Evolutionary conservation across 345 rosid species (phyloP).

Genomic region (Punica granatum): DNA sequence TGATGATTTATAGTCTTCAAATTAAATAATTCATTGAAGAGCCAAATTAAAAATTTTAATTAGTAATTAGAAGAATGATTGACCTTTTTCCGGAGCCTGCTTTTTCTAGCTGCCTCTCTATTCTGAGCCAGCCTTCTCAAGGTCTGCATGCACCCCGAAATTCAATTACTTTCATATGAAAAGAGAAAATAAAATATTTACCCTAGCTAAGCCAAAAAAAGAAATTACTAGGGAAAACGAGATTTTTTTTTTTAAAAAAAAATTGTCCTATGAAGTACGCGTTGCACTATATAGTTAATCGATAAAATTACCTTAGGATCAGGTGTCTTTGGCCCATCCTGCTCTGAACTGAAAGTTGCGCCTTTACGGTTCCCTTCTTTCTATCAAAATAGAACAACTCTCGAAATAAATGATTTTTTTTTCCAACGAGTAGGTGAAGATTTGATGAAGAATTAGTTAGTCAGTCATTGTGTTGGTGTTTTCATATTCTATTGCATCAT

Average conservation of each 20-base stretch:
- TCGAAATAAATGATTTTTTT: neutral
- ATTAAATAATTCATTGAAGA: neutral
- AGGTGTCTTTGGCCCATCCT: conserved; percentile 41
- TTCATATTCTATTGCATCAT: too few relatives aligned
- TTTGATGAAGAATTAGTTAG: neutral
- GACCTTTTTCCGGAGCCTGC: conserved; percentile 46
- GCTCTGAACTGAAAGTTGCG: conserved; percentile 30
- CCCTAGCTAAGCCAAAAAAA: neutral
- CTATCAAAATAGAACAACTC: conserved; percentile 15
- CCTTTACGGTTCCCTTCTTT: conserved; percentile 45
- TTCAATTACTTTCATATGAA: neutral
- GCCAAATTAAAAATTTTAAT: neutral
- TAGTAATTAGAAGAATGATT: neutral
- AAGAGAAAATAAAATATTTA: neutral
- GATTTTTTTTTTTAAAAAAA: too few relatives aligned
- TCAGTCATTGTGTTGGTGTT: neutral
- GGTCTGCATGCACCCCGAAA: conserved; percentile 17
- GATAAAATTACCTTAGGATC: conserved; percentile 35
- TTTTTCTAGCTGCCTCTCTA: conserved; percentile 55
- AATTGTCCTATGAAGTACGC: too few relatives aligned
- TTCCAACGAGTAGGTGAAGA: neutral
- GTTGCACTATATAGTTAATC: neutral
- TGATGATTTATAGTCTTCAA: neutral
- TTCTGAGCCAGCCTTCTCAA: conserved; percentile 50
- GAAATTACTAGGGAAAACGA: too few relatives aligned